These are phyloP conservation scores for Candida succiphila DNA, from an alignment of 805 yeast genomes.

Conservation along the genomic window DNA sequence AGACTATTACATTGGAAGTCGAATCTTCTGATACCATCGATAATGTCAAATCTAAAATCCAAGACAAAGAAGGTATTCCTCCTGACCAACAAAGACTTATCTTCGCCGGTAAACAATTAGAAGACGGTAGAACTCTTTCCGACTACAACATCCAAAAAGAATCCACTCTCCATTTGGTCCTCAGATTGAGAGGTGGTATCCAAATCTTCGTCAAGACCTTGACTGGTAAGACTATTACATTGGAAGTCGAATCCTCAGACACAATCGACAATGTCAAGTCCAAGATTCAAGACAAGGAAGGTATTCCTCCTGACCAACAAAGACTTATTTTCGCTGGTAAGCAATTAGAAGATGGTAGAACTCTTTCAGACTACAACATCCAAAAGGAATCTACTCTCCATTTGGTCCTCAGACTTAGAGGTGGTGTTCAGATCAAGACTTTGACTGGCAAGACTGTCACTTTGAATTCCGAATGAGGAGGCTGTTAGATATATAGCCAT, in stretches of 20 bases:
- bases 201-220: slow-evolving; percentile 46
- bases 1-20: slow-evolving; percentile 81
- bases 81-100: slow-evolving; percentile 96
- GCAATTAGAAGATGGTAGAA: slow-evolving; percentile 95
- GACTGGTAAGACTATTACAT: slow-evolving; percentile 64
- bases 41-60: slow-evolving; percentile 93
- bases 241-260: slow-evolving; percentile 96
- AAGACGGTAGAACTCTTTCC: slow-evolving; percentile 91
- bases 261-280: slow-evolving; percentile 95
- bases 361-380: slow-evolving; percentile 94
- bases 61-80: slow-evolving; percentile 96
- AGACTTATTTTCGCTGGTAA: slow-evolving; percentile 96
- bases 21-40: slow-evolving; percentile 97
- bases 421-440: slow-evolving; percentile 49
- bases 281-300: slow-evolving; percentile 95
- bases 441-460: slow-evolving; percentile 10
- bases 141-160: slow-evolving; percentile 99
- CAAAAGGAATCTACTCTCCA: slow-evolving; percentile 96
- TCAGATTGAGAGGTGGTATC: slow-evolving; percentile 95
- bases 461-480: neutral
- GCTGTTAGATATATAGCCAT: neutral
- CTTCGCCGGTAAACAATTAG: slow-evolving; percentile 96
- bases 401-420: slow-evolving; percentile 95
- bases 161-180: slow-evolving; percentile 90
- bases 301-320: slow-evolving; percentile 97